phyloP scores from a whole-genome alignment of 1,284 basidiomycete genomes.

The Ceratobasidium sp. region DNA sequence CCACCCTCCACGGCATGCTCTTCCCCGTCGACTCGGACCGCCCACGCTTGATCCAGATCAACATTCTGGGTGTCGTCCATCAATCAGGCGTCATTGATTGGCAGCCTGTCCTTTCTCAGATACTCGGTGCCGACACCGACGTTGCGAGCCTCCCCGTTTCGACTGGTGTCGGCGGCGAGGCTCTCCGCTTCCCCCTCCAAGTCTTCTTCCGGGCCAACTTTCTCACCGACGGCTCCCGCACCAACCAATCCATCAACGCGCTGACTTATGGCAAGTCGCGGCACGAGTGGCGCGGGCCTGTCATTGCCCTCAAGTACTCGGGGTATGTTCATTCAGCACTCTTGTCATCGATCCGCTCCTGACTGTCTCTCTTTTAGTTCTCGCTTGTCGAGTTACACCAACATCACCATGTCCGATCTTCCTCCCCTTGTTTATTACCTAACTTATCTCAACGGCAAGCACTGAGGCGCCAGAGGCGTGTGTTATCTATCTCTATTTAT shows the following conservation, averaged over 20 bases:
- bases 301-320: conserved; percentile 77
- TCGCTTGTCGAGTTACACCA: conserved; percentile 34
- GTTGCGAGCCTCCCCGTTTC: conserved; percentile 37
- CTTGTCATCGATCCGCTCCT: not conserved
- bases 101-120: conserved; percentile 33
- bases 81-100: conserved; percentile 35
- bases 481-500: not conserved
- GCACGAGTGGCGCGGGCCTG: conserved; percentile 40
- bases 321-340: conserved; percentile 50
- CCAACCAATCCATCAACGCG: conserved; percentile 32
- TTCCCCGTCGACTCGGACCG: conserved; percentile 74
- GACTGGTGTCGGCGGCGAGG: conserved; percentile 42
- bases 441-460: conserved; percentile 37
- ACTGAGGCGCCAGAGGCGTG: conserved; percentile 25
- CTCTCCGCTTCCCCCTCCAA: conserved; percentile 44
- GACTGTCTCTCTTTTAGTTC: not conserved
- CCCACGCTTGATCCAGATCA: conserved; percentile 38
- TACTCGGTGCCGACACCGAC: conserved; percentile 28
- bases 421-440: conserved; percentile 36
- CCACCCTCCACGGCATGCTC: conserved; percentile 62
- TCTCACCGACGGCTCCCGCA: conserved; percentile 41
- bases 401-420: conserved; percentile 39
- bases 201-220: conserved; percentile 44
- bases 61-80: conserved; percentile 37
- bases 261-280: conserved; percentile 36